Evolutionary conservation across 202 grass and related monocot species (phyloP), one percentile per base, ranked within the genome.

Genomic region (Saccharum hybrid): DNA sequence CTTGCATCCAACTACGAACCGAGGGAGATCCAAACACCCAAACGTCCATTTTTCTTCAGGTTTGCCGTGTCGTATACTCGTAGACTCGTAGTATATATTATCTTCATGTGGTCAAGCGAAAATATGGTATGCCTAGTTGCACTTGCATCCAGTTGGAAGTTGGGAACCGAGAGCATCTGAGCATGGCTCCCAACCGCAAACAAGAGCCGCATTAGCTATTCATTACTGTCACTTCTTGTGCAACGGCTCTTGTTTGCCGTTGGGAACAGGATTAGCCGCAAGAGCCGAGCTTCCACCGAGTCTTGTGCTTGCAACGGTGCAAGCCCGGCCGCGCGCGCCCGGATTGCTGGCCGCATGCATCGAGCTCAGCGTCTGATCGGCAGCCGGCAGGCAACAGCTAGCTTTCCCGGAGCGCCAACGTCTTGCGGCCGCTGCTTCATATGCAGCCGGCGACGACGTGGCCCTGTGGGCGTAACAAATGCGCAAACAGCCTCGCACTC

Each of bases 401-500:
- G n/a, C 16, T 13, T 22, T 37, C 68, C 5, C 8, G 39, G 26
- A 64, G 38, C 59, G 23, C 66, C 13, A 78, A 30, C 26, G 26
- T 45, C 33, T 16, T 65, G 23, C 54, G 21, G 2, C 46, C n/a
- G 1, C 33, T 23, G 45, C 42, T 33, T 39, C 41, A 33, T 54
- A 8, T 9, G 45, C 64, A 16, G 46, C 37, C 21, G 66, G 18
- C 14, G 66, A 8, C 51, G 12, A 36, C 66, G 10, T 66, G 73
- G 8, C 66, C 66, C 5, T 33, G 67, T 81, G 79, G 74, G 28
- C 77, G 10, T 71, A 77, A 49, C 78, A 77, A 72, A 67, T 61
- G 37, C 66, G 37, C 67, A 15, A 30, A 34, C 52, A 46, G 23
- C 22, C 23, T 71, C 9, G 52, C 49, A 10, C 18, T 71, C 49